These are phyloP conservation scores for Cytospora piceae DNA, from an alignment of 2,329 filamentous ascomycete species.

Conservation along the genomic window DNA sequence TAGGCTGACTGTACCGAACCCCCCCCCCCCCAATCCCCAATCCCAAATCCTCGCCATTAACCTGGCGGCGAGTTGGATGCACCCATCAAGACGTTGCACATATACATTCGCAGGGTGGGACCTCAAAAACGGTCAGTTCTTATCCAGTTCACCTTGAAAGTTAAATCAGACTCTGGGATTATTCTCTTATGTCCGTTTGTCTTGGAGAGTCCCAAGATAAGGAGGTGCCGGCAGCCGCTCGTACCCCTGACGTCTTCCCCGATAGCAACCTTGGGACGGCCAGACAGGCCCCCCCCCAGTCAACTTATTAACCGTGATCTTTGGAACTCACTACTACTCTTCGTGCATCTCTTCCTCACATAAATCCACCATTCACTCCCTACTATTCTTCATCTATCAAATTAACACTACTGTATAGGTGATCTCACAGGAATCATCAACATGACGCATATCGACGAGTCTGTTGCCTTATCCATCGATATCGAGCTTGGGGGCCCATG, in stretches of 20 bases:
- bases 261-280: not conserved
- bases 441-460: constrained; percentile 18
- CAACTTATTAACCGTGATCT: not conserved
- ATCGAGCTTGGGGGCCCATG: not conserved
- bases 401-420: not conserved
- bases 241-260: not conserved
- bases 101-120: too few relatives aligned
- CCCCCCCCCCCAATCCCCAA: too few relatives aligned
- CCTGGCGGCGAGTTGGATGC: too few relatives aligned
- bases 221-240: too few relatives aligned
- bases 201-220: too few relatives aligned
- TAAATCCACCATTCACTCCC: not conserved
- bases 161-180: too few relatives aligned
- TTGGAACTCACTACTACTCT: not conserved
- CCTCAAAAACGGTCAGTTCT: too few relatives aligned
- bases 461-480: not conserved
- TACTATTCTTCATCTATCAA: not conserved
- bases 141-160: too few relatives aligned
- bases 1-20: not conserved
- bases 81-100: too few relatives aligned
- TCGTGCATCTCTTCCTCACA: not conserved
- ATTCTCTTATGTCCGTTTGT: too few relatives aligned
- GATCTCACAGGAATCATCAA: not conserved
- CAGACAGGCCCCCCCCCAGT: not conserved
- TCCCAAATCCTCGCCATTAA: too few relatives aligned